Conservation (phyloP, 2,329 filamentous ascomycete genomes). For the Paraconiothyrium brasiliense region DNA sequence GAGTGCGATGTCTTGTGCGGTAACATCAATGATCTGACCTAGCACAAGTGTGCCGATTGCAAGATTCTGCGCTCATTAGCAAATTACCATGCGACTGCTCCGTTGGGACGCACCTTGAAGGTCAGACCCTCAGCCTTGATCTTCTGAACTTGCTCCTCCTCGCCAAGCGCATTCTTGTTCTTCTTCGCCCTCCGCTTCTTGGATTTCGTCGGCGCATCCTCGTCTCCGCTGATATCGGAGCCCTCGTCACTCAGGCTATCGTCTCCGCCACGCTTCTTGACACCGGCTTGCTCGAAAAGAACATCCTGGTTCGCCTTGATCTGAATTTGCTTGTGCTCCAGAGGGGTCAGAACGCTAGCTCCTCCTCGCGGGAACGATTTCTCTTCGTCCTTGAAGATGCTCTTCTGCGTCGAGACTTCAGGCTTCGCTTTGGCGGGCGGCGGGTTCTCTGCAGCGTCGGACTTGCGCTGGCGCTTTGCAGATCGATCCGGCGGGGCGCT, state of each 20-base stretch:
- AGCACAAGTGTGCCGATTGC: conserved; percentile 87
- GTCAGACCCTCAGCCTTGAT: conserved; percentile 87
- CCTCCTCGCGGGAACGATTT: conserved; percentile 92
- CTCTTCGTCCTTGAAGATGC: conserved; percentile 77
- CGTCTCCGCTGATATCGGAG: conserved; percentile 50
- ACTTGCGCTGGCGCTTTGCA: conserved; percentile 50
- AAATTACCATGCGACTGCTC: conserved; percentile 8
- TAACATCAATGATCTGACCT: conserved; percentile 85
- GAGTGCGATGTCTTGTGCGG: conserved; percentile 78
- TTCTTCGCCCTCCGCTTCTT: conserved; percentile 62
- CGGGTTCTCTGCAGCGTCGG: conserved; percentile 37
- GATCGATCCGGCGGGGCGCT: conserved; percentile 39
- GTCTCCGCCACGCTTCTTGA: conserved; percentile 67
- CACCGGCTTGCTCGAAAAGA: conserved; percentile 80
- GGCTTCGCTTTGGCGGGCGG: conserved; percentile 42
- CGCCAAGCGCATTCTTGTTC: conserved; percentile 50
- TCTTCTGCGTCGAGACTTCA: conserved; percentile 45
- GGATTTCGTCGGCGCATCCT: conserved; percentile 57
- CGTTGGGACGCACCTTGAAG: conserved; percentile 74
- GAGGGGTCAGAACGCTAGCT: conserved; percentile 85
- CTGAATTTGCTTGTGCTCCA: conserved; percentile 96
- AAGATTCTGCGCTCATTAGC: conserved; percentile 69
- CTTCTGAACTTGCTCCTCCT: conserved; percentile 55
- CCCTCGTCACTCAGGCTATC: conserved; percentile 57
- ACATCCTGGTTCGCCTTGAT: conserved; percentile 93